phyloP scores from a whole-genome alignment of 495 filamentous ascomycete species.

The Aspergillus biplanus region DNA sequence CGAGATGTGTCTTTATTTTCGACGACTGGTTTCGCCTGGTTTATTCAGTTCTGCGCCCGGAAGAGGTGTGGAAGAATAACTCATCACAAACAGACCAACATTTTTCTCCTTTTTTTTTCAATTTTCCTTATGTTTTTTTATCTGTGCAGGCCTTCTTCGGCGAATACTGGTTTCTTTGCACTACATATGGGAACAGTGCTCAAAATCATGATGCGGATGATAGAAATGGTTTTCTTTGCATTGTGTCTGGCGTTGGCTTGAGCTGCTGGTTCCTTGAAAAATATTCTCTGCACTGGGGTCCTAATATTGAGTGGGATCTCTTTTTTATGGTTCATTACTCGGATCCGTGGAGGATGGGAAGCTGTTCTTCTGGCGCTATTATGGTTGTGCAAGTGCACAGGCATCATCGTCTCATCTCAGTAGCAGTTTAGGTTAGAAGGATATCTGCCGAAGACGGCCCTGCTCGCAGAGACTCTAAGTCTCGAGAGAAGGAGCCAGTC shows the following conservation, averaged over 20 bases:
- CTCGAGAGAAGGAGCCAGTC: constrained; percentile 28
- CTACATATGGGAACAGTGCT: constrained; percentile 27
- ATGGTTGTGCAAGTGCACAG: constrained; percentile 30
- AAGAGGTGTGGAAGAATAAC: constrained; percentile 12
- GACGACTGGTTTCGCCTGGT: constrained; percentile 7
- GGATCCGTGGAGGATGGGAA: constrained; percentile 47
- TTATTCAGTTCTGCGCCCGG: constrained; percentile 6
- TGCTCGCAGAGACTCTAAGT: constrained; percentile 22
- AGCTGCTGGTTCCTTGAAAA: constrained; percentile 48
- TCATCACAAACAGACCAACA: constrained; percentile 6
- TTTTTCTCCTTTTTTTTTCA: neutral
- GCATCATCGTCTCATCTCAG: constrained; percentile 33
- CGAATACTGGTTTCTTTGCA: constrained; percentile 29
- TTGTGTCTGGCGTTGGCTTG: constrained; percentile 58
- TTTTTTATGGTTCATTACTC: constrained; percentile 43
- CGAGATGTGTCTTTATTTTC: constrained; percentile 27
- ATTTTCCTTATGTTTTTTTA: constrained; percentile 5
- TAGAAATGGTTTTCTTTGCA: constrained; percentile 48
- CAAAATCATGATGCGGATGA: constrained; percentile 28
- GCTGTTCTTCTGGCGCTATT: constrained; percentile 43
- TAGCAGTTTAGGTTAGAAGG: constrained; percentile 29
- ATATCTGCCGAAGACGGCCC: constrained; percentile 34
- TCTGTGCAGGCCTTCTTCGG: constrained; percentile 29
- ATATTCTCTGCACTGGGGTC: constrained; percentile 40
- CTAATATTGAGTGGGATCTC: constrained; percentile 39